These are phyloP conservation scores for Benincasa hispida DNA, from an alignment of 306 rosid species.

Conservation along the genomic window DNA sequence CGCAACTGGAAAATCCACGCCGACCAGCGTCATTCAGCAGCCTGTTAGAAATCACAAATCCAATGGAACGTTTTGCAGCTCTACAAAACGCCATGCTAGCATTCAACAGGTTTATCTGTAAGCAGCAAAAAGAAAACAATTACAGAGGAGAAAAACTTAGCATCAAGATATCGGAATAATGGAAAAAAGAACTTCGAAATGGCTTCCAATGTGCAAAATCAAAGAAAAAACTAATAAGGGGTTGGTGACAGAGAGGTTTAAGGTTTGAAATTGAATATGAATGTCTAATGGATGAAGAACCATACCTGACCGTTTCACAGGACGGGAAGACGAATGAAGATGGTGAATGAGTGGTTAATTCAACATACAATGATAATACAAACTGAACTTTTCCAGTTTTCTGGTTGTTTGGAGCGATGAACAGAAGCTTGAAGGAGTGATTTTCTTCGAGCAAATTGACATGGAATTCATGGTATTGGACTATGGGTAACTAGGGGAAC, in stretches of 20 bases:
- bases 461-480: background rate
- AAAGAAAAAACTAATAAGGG: background rate
- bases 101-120: background rate
- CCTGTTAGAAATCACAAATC: constrained; percentile 13
- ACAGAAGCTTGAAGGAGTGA: background rate
- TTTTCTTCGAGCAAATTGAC: background rate
- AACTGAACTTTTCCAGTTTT: background rate
- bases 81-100: constrained; percentile 28
- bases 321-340: background rate
- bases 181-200: background rate
- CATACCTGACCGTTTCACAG: background rate
- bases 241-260: background rate
- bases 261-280: background rate
- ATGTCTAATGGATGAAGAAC: background rate
- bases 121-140: background rate
- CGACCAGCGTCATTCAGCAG: constrained; percentile 1
- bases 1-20: constrained; percentile 17
- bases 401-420: background rate
- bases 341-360: background rate
- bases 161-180: background rate
- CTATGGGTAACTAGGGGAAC: background rate
- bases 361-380: background rate
- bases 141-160: background rate
- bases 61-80: constrained; percentile 24
- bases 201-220: background rate